Percentiles rank a stretch among this genome's conserved stretches.
These are phyloP conservation scores for Kwoniella bestiolae DNA, from an alignment of 768 basidiomycete genomes.

Conservation along the genomic window DNA sequence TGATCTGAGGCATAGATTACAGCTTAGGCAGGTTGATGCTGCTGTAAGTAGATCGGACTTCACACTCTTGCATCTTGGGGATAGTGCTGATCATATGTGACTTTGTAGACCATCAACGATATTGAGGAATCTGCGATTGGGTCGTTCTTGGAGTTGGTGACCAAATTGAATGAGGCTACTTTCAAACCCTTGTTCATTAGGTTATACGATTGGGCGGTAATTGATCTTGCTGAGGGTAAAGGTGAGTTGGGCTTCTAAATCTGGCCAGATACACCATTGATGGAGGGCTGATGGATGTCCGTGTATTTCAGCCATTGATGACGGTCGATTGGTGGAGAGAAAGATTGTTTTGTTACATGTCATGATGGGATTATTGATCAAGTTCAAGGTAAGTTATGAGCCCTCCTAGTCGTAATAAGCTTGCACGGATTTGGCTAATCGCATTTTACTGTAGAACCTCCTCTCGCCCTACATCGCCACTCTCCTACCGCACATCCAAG, in stretches of 20 bases:
- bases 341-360: slow-evolving; percentile 75
- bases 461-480: slow-evolving; percentile 88
- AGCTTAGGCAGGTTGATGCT: slow-evolving; percentile 34
- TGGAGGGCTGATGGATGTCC: not conserved
- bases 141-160: slow-evolving; percentile 84
- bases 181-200: slow-evolving; percentile 92
- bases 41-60: slow-evolving; percentile 29
- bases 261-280: not conserved
- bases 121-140: slow-evolving; percentile 62
- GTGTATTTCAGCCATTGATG: slow-evolving; percentile 32
- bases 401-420: not conserved
- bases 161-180: slow-evolving; percentile 87
- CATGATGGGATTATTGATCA: slow-evolving; percentile 74
- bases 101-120: slow-evolving; percentile 38
- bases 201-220: slow-evolving; percentile 92
- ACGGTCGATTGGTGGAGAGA: slow-evolving; percentile 59
- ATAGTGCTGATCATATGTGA: not conserved
- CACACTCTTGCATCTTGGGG: not conserved
- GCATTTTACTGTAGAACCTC: slow-evolving; percentile 66
- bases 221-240: slow-evolving; percentile 60
- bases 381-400: slow-evolving; percentile 73
- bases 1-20: slow-evolving; percentile 62
- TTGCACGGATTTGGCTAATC: slow-evolving; percentile 8
- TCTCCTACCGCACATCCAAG: slow-evolving; percentile 69
- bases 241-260: slow-evolving; percentile 36